Conservation (phyloP, 2,329 filamentous ascomycete species). For the Neonectria coccinea region DNA sequence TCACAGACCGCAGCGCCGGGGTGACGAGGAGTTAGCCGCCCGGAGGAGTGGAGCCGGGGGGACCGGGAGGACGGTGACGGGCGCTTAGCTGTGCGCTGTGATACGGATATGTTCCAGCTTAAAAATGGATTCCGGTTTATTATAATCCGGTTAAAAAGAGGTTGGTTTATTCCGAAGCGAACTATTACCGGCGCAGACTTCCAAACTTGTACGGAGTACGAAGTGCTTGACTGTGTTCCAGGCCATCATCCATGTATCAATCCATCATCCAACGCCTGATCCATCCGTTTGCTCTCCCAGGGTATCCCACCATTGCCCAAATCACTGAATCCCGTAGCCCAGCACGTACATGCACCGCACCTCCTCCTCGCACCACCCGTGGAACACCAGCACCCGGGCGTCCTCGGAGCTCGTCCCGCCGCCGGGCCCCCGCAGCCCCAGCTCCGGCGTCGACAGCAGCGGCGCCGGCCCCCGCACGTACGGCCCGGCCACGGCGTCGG, state of each 20-base stretch:
- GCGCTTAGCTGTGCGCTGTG: conserved; percentile 20
- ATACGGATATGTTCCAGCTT: not conserved
- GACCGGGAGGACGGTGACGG: conserved; percentile 3
- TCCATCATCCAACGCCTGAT: not conserved
- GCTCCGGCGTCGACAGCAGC: conserved; percentile 53
- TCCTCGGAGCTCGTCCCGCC: conserved; percentile 52
- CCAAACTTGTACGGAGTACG: too few relatives aligned
- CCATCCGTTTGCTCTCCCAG: not conserved
- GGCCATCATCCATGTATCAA: not conserved
- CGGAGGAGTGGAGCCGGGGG: not conserved
- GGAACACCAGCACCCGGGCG: conserved; percentile 51
- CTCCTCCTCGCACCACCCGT: conserved; percentile 49
- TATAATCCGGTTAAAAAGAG: not conserved
- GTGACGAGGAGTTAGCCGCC: not conserved
- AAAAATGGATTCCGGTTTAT: not conserved
- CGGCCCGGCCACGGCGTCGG: conserved; percentile 52
- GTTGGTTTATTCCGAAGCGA: not conserved
- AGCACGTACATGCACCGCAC: conserved; percentile 54
- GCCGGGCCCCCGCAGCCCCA: conserved; percentile 55
- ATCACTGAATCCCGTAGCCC: conserved; percentile 36
- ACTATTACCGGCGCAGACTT: too few relatives aligned
- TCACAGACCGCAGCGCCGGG: conserved; percentile 6
- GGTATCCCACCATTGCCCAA: not conserved
- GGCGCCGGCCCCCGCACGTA: conserved; percentile 50
- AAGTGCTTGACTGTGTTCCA: too few relatives aligned